phyloP scores from a whole-genome alignment of 2,329 filamentous ascomycete genomes.

The Alternaria arborescens region DNA sequence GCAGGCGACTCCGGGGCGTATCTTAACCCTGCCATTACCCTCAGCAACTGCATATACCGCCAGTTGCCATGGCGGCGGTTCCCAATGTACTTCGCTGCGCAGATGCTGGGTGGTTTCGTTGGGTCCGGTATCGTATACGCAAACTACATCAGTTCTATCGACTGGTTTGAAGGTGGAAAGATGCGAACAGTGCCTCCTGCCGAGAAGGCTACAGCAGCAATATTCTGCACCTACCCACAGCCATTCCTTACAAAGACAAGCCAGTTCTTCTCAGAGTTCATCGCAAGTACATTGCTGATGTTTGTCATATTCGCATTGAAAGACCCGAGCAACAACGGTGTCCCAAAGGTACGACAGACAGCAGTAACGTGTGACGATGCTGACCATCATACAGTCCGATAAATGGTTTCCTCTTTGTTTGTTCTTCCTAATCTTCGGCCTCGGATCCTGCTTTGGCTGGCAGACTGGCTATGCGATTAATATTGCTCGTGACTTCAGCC shows the following conservation, averaged over 20 bases:
- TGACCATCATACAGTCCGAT: constrained; percentile 21
- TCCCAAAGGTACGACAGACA: constrained; percentile 31
- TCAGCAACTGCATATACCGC: constrained; percentile 73
- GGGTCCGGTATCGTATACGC: constrained; percentile 59
- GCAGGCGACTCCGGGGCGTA: constrained; percentile 71
- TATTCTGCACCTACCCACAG: constrained; percentile 78
- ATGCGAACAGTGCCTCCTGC: constrained; percentile 68
- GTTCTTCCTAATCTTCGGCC: constrained; percentile 77
- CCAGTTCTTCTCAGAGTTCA: constrained; percentile 76
- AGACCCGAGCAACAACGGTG: constrained; percentile 58
- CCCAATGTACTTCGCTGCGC: constrained; percentile 71
- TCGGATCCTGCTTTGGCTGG: constrained; percentile 78
- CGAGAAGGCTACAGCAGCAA: constrained; percentile 69
- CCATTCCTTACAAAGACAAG: constrained; percentile 70
- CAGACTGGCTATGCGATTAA: constrained; percentile 81
- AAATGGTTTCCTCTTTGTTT: constrained; percentile 63
- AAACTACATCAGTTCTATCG: constrained; percentile 65
- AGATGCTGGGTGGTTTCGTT: constrained; percentile 72
- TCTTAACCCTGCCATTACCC: constrained; percentile 71
- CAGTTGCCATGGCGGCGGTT: constrained; percentile 74
- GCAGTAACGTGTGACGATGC: background rate
- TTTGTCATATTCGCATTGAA: constrained; percentile 76
- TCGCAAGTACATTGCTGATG: constrained; percentile 73
- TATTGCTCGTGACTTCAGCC: constrained; percentile 75
- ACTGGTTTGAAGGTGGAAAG: constrained; percentile 67